Evolutionary conservation across 495 filamentous ascomycete species (phyloP).

Genomic region (Evansstolkia leycettana): DNA sequence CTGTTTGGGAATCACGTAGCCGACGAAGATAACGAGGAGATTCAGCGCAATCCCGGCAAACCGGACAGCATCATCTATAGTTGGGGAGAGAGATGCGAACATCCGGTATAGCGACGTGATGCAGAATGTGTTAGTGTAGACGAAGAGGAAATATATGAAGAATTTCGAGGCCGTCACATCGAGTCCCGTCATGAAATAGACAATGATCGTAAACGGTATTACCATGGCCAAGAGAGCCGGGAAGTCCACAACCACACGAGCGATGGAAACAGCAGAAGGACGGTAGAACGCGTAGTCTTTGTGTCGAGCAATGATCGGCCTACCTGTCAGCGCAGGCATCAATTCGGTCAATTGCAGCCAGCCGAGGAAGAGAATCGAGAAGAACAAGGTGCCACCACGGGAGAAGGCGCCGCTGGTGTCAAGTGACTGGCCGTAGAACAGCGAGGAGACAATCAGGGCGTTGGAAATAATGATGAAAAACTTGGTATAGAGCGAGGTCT

Average conservation of each 20-base stretch:
- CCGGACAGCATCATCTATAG: constrained; percentile 60
- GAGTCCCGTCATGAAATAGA: constrained; percentile 58
- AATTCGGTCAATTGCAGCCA: constrained; percentile 64
- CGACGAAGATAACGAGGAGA: constrained; percentile 61
- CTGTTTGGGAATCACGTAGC: constrained; percentile 62
- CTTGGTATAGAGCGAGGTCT: constrained; percentile 60
- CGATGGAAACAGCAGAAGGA: constrained; percentile 58
- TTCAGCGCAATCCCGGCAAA: constrained; percentile 60
- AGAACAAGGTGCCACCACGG: constrained; percentile 58
- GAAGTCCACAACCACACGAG: constrained; percentile 56
- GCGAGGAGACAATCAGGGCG: constrained; percentile 59
- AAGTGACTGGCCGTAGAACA: constrained; percentile 56
- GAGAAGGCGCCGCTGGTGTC: constrained; percentile 58
- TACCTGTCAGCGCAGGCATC: constrained; percentile 53
- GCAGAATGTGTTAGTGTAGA: constrained; percentile 55
- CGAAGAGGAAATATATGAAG: constrained; percentile 61
- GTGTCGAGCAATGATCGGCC: constrained; percentile 51
- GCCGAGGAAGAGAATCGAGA: constrained; percentile 62
- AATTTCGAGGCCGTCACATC: constrained; percentile 56
- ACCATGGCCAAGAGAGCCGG: constrained; percentile 53
- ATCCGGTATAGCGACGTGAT: constrained; percentile 63
- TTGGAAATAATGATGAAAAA: constrained; percentile 67
- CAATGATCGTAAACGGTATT: constrained; percentile 48
- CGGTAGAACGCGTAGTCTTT: constrained; percentile 70
- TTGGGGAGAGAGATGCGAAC: constrained; percentile 61